Conservation (phyloP, 345 rosid genomes). For the Dimocarpus longan region DNA sequence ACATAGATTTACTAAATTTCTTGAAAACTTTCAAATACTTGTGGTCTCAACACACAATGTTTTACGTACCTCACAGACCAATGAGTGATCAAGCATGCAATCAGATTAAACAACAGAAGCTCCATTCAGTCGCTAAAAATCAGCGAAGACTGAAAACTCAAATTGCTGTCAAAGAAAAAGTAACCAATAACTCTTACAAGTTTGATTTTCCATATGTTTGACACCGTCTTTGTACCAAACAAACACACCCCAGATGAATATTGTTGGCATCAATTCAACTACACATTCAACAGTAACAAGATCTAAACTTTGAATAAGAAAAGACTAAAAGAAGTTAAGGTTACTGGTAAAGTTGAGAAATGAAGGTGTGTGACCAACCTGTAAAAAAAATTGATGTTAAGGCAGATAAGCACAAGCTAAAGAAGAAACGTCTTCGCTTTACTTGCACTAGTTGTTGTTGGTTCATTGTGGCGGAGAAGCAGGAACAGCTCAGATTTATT, state of each 20-base stretch:
- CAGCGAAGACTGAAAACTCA: neutral
- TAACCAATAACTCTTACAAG: neutral
- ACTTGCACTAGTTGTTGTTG: neutral
- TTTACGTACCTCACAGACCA: neutral
- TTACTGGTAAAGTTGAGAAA: neutral
- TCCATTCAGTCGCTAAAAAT: conserved; percentile 6
- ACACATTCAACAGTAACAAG: conserved; percentile 12
- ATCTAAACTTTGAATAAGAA: conserved; percentile 1
- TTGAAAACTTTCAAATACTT: neutral
- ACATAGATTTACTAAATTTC: neutral
- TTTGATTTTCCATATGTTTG: neutral
- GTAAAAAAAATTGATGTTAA: neutral
- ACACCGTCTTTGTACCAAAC: neutral
- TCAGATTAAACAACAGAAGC: conserved; percentile 14
- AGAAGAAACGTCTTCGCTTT: neutral
- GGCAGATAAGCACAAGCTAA: neutral
- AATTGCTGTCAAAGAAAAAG: neutral
- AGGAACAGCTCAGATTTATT: conserved; percentile 2
- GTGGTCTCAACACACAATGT: neutral
- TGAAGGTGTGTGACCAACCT: conserved; percentile 15
- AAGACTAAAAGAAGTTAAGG: neutral
- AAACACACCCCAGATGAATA: conserved; percentile 20
- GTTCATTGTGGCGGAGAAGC: conserved; percentile 14
- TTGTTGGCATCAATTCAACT: neutral
- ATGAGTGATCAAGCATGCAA: neutral